Base-by-base conservation (phyloP, 257 asterid species). In the Solanum corneliomulleri region DNA sequence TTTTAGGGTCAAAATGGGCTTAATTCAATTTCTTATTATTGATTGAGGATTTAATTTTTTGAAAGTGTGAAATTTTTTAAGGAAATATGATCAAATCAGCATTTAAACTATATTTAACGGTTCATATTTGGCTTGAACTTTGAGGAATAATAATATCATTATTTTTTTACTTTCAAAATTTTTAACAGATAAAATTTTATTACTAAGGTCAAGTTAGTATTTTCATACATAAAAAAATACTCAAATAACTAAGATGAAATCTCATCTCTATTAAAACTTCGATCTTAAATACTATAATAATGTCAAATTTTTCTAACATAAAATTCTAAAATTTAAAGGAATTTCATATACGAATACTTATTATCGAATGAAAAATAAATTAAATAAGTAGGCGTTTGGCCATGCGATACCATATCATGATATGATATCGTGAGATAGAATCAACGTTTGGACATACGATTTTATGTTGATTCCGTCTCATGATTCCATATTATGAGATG, bases 11-110 rank as follows among this genome's bases (percentile, higher is more conserved):
- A n/a, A 16, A 66, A 66, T 66, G 1, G 1, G 20, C 1, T 66
- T 1, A 66, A 66, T 66, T 25, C 27, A 66, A 12, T 66, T 66
- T 66, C 2, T 62, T 23, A 4, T n/a, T 27, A 27, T 68, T 27
- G 21, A 16, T 52, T 52, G 18, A 52, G 1, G 62, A 52, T 16
- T 6, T 52, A 52, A 52, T 9, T 1, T 52, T 52, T 52, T 27
- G 3, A 68, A 13, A 0, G 15, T 25, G 6, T 29, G 2, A 1
- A 14, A 0, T 13, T 68, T 27, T 27, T 2, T 5, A 5, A 1
- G 15, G 0, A 3, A 3, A 25, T 27, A 27, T 4, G 2, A 27
- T 68, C 18, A 15, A 68, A 27, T 27, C 16, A 13, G 2, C 5
- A 66, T 66, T 25, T 27, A 66, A n/a, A 25, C 33, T 66, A 66